Evolutionary conservation across 1,284 basidiomycete genomes (phyloP).

Genomic region (Ustilago curta): DNA sequence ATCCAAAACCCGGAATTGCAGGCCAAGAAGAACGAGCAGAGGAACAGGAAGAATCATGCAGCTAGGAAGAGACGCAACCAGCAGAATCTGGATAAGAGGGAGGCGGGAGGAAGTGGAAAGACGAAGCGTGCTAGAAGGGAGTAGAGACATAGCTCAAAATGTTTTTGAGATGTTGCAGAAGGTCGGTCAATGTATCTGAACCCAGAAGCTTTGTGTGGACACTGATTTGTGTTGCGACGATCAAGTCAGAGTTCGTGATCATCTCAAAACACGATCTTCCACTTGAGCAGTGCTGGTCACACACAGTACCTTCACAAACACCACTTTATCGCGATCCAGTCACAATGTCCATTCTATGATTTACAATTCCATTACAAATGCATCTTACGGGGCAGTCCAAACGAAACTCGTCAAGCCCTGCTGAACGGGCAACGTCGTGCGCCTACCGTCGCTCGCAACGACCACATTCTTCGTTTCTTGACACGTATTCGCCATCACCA

Average conservation of each 20-base stretch:
- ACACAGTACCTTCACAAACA: neutral
- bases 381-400: constrained; percentile 47
- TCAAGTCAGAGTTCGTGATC: too few species aligned
- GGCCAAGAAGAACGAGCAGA: constrained; percentile 30
- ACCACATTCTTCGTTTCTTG: constrained; percentile 29
- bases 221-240: neutral
- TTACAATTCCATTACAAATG: neutral
- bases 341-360: neutral
- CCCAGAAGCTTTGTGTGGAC: neutral
- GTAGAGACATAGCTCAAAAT: neutral
- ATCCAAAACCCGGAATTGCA: constrained; percentile 60
- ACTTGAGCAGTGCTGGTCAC: too few species aligned
- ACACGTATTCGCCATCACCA: constrained; percentile 52
- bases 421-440: constrained; percentile 22
- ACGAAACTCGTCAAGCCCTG: constrained; percentile 50
- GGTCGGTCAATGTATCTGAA: neutral
- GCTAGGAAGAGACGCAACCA: constrained; percentile 43
- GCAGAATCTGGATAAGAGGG: constrained; percentile 31
- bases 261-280: too few species aligned
- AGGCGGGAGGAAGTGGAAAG: constrained; percentile 42
- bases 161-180: neutral
- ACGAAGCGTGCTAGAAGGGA: constrained; percentile 32
- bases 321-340: neutral
- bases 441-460: constrained; percentile 40
- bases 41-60: constrained; percentile 34